Base-by-base conservation (phyloP, 495 filamentous ascomycete species). In the Neurospora sp. region DNA sequence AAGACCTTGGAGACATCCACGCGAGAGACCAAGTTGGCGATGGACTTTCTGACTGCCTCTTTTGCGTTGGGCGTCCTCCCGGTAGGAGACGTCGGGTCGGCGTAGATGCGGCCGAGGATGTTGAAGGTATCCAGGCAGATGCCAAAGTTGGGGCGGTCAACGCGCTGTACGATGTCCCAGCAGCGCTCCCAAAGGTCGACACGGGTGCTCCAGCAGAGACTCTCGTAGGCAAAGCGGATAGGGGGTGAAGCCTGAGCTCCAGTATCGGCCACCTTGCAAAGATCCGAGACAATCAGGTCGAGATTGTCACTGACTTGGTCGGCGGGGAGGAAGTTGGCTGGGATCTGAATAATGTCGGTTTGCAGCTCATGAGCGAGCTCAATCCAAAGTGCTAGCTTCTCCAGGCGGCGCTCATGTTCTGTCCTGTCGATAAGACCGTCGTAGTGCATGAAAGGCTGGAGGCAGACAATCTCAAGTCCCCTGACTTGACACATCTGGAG, bases 111-210 rank as follows among this genome's bases (percentile, higher is more conserved):
- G 1, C 88, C 92, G 1, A 90, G 90, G 62, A 94, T 92, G 82
- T 96, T 93, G 81, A 92, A 96, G 0, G 91, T 92, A 82, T 94
- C 92, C 18, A 94, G 85, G 81, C 92, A 94, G 71, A 93, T 82
- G 11, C 92, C 93, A 75, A 94, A 92, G 81, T 94, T 94, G 18
- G 86, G 84, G 5, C 92, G 82, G 78, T 93, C 81, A 46, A 94
- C 91, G 20, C 78, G 80, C 70, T 84, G 77, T 0, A 93, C 89
- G n/a, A 94, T 81, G 37, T 90, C 86, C 89, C 90, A 96, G 72
- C 86, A 88, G 40, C 82, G 82, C 77, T 94, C 91, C 93, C 92
- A 92, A 1, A 86, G 89, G 78, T 93, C 85, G 74, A 90, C 81
- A 75, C 89, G 87, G 14, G 91, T 93, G 39, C 89, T 91, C 90